A percentile compares a stretch with the other conserved stretches of the same genome.
These are phyloP conservation scores for Boletus vermiculosoides DNA, from an alignment of 768 basidiomycete species.

Conservation along the genomic window DNA sequence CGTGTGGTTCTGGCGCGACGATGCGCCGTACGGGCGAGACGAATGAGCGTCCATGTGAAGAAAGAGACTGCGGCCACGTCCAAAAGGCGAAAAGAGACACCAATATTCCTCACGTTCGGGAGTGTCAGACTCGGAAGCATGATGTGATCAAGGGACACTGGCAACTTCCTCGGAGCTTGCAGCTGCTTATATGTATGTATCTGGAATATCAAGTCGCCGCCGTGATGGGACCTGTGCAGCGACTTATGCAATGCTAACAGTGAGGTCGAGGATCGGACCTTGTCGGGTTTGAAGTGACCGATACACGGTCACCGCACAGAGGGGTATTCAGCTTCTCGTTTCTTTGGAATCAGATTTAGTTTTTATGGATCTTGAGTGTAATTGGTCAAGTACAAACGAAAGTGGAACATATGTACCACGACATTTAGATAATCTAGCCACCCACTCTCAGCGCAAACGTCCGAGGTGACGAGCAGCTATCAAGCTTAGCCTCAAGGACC, in stretches of 20 bases:
- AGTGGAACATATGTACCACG: background rate
- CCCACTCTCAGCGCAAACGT: background rate
- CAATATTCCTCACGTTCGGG: background rate
- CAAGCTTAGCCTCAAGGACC: background rate
- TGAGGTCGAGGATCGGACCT: background rate
- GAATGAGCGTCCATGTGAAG: slow-evolving; percentile 17
- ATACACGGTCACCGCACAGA: no score
- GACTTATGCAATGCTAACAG: background rate
- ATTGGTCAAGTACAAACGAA: background rate
- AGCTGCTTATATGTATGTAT: background rate
- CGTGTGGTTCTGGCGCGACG: slow-evolving; percentile 29
- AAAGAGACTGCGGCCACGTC: slow-evolving; percentile 15
- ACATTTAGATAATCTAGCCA: background rate
- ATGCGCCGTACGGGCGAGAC: slow-evolving; percentile 5
- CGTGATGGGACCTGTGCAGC: no score
- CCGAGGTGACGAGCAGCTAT: background rate
- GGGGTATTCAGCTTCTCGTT: no score
- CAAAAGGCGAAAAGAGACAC: background rate
- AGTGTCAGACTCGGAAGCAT: background rate
- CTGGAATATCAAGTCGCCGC: no score
- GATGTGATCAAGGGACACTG: background rate
- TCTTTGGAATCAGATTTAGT: background rate
- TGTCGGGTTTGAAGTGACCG: no score
- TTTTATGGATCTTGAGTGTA: background rate
- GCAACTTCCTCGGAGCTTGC: background rate